Evolutionary conservation across 129 eudicot species (phyloP).

Genomic region (Artemisia annua): DNA sequence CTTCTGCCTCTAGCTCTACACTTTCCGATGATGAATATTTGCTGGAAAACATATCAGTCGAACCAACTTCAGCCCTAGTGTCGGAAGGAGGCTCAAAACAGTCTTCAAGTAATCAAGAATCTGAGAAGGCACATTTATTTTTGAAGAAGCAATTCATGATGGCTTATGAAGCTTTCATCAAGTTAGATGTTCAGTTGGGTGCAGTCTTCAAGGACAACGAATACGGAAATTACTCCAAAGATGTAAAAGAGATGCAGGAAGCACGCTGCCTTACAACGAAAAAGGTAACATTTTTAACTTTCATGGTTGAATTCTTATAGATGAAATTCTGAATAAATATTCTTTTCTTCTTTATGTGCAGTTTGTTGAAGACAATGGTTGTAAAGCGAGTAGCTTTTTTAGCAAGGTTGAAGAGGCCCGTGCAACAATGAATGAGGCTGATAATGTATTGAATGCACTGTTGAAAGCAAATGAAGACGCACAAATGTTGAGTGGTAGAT

Average conservation of each 20-base stretch:
- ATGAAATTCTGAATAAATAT: constrained; percentile 1
- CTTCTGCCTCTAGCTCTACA: constrained; percentile 43
- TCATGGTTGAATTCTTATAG: background rate
- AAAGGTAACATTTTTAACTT: constrained; percentile 32
- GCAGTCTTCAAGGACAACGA: constrained; percentile 31
- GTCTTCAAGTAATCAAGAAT: constrained; percentile 32
- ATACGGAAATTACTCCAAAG: constrained; percentile 13
- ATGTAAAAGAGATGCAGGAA: constrained; percentile 31
- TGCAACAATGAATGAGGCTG: constrained; percentile 69
- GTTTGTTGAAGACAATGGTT: constrained; percentile 38
- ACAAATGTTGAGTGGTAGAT: constrained; percentile 43
- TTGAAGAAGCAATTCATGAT: constrained; percentile 41
- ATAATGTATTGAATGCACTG: constrained; percentile 57
- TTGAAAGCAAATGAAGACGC: constrained; percentile 53
- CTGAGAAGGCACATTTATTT: constrained; percentile 26
- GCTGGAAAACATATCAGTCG: constrained; percentile 18
- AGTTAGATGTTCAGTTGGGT: constrained; percentile 46
- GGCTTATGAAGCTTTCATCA: constrained; percentile 46
- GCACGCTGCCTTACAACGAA: constrained; percentile 27
- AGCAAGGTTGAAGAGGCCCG: constrained; percentile 57
- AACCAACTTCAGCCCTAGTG: constrained; percentile 20
- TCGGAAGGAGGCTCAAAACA: constrained; percentile 19
- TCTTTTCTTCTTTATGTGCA: constrained; percentile 21
- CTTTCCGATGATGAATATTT: constrained; percentile 44
- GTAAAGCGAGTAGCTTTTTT: constrained; percentile 43